Conservation (phyloP, 805 yeast species). For the Metschnikowia bowlesiae region DNA sequence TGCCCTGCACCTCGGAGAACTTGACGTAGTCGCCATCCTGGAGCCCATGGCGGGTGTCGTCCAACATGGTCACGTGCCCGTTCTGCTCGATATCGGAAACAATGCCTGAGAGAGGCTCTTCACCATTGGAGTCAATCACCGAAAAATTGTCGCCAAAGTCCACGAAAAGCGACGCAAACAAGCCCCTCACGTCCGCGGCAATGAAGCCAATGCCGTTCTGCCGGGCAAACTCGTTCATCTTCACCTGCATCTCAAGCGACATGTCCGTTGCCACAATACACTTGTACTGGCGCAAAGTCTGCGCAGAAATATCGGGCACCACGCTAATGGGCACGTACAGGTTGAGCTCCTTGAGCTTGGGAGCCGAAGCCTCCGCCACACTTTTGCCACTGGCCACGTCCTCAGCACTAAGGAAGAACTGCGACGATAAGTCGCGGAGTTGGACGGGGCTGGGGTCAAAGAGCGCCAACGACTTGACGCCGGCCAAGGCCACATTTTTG, state of each 20-base stretch:
- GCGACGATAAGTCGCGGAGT: constrained; percentile 77
- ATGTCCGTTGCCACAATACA: constrained; percentile 81
- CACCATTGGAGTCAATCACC: constrained; percentile 84
- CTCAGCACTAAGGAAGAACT: constrained; percentile 67
- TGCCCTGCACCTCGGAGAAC: constrained; percentile 81
- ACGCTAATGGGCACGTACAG: constrained; percentile 83
- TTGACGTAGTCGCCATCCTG: constrained; percentile 90
- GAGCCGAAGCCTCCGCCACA: constrained; percentile 68
- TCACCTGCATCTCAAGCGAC: constrained; percentile 67
- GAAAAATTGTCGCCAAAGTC: constrained; percentile 84
- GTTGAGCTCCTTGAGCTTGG: constrained; percentile 75
- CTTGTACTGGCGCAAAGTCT: constrained; percentile 55
- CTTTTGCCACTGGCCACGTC: constrained; percentile 64
- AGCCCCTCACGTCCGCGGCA: constrained; percentile 76
- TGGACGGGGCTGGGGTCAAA: constrained; percentile 74
- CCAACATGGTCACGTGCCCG: constrained; percentile 92
- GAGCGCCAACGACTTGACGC: constrained; percentile 85
- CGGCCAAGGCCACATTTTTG: constrained; percentile 93
- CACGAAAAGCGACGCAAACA: constrained; percentile 83
- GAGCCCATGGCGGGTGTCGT: constrained; percentile 87
- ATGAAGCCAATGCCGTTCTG: constrained; percentile 71
- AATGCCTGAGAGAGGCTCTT: constrained; percentile 83
- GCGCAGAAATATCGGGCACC: constrained; percentile 50
- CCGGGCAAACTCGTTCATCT: constrained; percentile 74
- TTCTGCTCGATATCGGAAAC: constrained; percentile 82